Percentiles rank a stretch among this genome's conserved stretches.
phyloP scores from a whole-genome alignment of 169 alveolate species.

The Perkinsus olseni region DNA sequence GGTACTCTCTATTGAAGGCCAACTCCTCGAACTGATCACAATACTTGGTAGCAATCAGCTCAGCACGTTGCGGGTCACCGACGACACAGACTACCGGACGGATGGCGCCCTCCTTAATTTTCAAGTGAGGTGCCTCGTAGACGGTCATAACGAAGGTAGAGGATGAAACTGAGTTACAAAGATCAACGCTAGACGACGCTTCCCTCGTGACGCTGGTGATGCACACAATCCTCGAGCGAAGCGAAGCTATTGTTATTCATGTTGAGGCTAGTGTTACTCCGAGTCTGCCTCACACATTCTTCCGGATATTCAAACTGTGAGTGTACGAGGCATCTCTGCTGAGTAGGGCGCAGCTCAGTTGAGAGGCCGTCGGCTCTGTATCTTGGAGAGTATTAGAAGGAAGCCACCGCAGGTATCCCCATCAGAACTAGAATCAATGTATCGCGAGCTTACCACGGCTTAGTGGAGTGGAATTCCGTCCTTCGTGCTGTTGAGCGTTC shows the following conservation, averaged over 20 bases:
- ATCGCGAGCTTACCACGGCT: no score
- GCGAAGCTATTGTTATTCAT: neutral
- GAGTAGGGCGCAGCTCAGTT: no score
- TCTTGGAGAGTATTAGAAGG: no score
- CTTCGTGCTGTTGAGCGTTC: no score
- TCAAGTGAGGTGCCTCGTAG: neutral
- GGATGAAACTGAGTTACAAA: neutral
- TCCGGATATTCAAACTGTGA: no score
- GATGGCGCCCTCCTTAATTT: neutral
- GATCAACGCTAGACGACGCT: neutral
- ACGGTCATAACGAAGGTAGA: neutral
- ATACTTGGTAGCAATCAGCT: neutral
- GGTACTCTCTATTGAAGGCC: constrained; percentile 23
- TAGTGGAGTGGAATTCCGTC: no score
- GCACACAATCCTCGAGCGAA: neutral
- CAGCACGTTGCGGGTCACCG: neutral
- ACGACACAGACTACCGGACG: neutral
- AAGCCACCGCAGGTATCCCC: no score
- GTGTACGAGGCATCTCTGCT: no score
- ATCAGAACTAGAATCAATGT: no score
- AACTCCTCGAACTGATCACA: constrained; percentile 17
- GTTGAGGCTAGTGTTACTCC: no score
- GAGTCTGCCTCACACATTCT: no score
- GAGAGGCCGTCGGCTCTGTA: no score
- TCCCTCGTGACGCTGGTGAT: neutral